Evolutionary conservation across 768 basidiomycete species (phyloP).

Genomic region (Fibroporia radiculosa): DNA sequence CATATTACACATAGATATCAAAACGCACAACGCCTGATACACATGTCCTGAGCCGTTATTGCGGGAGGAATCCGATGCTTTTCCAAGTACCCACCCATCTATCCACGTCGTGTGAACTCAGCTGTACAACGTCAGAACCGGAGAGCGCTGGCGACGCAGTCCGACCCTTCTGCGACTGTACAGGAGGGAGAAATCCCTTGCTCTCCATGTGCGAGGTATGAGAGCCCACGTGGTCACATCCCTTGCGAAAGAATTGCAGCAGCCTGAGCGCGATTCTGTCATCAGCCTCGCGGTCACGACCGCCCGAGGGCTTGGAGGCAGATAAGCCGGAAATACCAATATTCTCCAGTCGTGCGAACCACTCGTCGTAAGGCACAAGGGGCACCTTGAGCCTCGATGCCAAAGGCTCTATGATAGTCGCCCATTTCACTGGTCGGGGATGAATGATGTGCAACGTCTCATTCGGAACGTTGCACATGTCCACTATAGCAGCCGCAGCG

Average conservation of each 20-base stretch:
- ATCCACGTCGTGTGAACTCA: slow-evolving; percentile 3
- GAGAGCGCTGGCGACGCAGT: slow-evolving; percentile 4
- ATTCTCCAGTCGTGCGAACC: slow-evolving; percentile 23
- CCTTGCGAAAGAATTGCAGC: slow-evolving; percentile 15
- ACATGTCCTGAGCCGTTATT: too few species aligned
- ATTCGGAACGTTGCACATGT: slow-evolving; percentile 17
- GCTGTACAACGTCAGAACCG: background rate
- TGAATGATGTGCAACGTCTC: slow-evolving; percentile 31
- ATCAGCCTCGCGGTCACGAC: background rate
- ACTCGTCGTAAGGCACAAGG: slow-evolving; percentile 27
- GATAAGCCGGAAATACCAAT: background rate
- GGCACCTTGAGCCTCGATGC: slow-evolving; percentile 16
- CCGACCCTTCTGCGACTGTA: slow-evolving; percentile 3
- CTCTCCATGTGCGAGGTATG: background rate
- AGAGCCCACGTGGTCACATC: background rate
- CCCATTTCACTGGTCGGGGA: slow-evolving; percentile 29
- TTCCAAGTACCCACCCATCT: slow-evolving; percentile 14
- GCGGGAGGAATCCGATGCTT: slow-evolving; percentile 5
- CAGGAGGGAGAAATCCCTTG: background rate
- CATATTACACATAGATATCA: too few species aligned
- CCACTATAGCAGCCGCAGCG: slow-evolving; percentile 26
- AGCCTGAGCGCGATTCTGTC: slow-evolving; percentile 15
- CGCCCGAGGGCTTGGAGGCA: background rate
- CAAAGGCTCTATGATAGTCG: slow-evolving; percentile 21
- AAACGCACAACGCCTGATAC: too few species aligned